Conservation (phyloP, 257 asterid species). For the Solanum raphanifolium region DNA sequence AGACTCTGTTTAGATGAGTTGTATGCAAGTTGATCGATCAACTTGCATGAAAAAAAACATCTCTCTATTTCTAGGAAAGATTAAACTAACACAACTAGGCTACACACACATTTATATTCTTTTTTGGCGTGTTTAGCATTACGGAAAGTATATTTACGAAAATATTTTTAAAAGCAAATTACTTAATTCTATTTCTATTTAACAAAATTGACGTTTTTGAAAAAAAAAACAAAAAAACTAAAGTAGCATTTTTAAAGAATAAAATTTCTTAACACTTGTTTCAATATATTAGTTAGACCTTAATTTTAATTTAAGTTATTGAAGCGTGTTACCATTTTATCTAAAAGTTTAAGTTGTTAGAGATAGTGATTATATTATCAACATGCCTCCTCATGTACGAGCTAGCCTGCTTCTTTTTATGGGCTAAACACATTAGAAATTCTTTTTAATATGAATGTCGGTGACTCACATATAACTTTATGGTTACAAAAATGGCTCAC, state of each 20-base stretch:
- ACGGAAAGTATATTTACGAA: not conserved
- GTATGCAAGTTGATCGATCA: conserved; percentile 43
- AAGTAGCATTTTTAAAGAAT: not conserved
- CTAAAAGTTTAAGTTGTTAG: too few species aligned
- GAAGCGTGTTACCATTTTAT: too few species aligned
- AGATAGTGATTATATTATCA: too few species aligned
- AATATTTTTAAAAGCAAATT: not conserved
- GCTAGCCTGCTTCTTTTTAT: too few species aligned
- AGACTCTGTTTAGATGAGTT: conserved; percentile 22
- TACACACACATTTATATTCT: not conserved
- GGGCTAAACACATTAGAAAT: too few species aligned
- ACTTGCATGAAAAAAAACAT: conserved; percentile 38
- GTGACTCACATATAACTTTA: not conserved
- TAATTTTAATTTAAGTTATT: too few species aligned
- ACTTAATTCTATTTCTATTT: not conserved
- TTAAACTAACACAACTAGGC: conserved; percentile 21
- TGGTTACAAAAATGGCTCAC: too few species aligned
- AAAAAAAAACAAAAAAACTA: too few species aligned
- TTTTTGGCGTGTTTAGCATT: not conserved
- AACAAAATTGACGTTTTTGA: too few species aligned
- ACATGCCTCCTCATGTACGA: too few species aligned
- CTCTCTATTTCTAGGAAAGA: conserved; percentile 2
- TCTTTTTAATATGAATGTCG: too few species aligned
- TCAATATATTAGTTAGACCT: not conserved
- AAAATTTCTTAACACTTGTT: not conserved